A percentile compares a stretch with the other conserved stretches of the same genome.
phyloP scores from a whole-genome alignment of 2,329 filamentous ascomycete genomes.

The Fusarium circinatum region DNA sequence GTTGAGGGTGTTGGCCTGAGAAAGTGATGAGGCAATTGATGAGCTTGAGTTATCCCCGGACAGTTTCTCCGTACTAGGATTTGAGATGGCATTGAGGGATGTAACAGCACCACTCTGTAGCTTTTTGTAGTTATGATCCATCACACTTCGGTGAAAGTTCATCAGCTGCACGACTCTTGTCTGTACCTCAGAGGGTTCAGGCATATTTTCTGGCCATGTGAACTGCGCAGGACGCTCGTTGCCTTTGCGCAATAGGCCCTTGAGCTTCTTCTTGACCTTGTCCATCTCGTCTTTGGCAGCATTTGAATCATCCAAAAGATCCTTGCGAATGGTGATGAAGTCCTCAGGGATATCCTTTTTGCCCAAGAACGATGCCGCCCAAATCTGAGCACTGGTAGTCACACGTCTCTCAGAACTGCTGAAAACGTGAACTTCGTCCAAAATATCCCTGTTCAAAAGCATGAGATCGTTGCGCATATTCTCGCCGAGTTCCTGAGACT shows the following conservation, averaged over 20 bases:
- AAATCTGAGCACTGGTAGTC: slow-evolving; percentile 96
- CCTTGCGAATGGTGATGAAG: slow-evolving; percentile 91
- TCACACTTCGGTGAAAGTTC: slow-evolving; percentile 95
- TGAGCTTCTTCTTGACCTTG: slow-evolving; percentile 99
- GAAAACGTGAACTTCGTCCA: slow-evolving; percentile 94
- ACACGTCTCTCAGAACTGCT: slow-evolving; percentile 96
- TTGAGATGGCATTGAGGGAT: slow-evolving; percentile 68
- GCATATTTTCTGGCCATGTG: slow-evolving; percentile 96
- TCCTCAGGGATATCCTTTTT: slow-evolving; percentile 86
- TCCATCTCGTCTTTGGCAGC: slow-evolving; percentile 99
- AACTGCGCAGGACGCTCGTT: slow-evolving; percentile 94
- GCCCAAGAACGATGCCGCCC: slow-evolving; percentile 87
- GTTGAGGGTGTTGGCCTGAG: slow-evolving; percentile 70
- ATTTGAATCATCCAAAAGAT: slow-evolving; percentile 95
- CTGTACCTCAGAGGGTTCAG: slow-evolving; percentile 93
- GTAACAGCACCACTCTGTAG: slow-evolving; percentile 74
- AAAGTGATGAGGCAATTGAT: slow-evolving; percentile 61
- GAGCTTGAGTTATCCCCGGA: slow-evolving; percentile 54
- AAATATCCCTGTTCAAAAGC: slow-evolving; percentile 88
- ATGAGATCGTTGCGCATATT: slow-evolving; percentile 96
- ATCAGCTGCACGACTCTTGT: slow-evolving; percentile 93
- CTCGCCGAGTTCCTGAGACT: slow-evolving; percentile 92
- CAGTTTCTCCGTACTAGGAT: slow-evolving; percentile 60
- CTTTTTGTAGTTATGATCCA: slow-evolving; percentile 92
- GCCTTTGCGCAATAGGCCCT: slow-evolving; percentile 90